Evolutionary conservation across 352 stramenopile species (phyloP).

Genomic region (Salisapilia sapeloensis): DNA sequence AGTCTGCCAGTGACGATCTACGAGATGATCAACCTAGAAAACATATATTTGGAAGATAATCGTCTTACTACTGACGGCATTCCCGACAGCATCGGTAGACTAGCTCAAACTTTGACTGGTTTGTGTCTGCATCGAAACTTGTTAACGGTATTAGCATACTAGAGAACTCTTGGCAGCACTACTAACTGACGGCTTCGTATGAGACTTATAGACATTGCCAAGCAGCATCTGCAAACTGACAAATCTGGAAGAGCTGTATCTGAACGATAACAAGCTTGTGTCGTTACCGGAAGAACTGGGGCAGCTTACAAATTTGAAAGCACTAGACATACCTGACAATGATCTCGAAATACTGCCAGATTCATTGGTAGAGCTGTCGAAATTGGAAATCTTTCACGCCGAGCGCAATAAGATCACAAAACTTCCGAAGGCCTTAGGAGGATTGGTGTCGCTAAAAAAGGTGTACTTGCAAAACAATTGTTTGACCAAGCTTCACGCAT

Average conservation of each 20-base stretch:
- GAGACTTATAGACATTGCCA: constrained; percentile 27
- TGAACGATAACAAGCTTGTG: constrained; percentile 61
- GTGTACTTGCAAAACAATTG: constrained; percentile 77
- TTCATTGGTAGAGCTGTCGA: constrained; percentile 43
- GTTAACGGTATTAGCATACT: constrained; percentile 52
- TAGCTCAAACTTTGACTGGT: constrained; percentile 26
- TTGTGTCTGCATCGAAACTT: constrained; percentile 73
- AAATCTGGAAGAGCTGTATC: constrained; percentile 69
- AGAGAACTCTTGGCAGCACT: neutral
- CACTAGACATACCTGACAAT: constrained; percentile 66
- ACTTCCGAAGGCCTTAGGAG: constrained; percentile 62
- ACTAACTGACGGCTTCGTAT: neutral
- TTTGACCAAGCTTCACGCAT: constrained; percentile 62
- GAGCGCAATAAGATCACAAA: constrained; percentile 59
- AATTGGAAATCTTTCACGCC: constrained; percentile 67
- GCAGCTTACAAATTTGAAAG: constrained; percentile 45
- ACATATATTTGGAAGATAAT: constrained; percentile 79
- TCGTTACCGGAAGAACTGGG: constrained; percentile 56
- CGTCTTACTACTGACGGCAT: constrained; percentile 41
- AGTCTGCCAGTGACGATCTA: constrained; percentile 29
- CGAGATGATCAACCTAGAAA: constrained; percentile 46
- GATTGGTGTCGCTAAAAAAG: constrained; percentile 44
- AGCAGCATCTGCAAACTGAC: constrained; percentile 38
- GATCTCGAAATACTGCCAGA: constrained; percentile 36
- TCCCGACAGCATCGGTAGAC: constrained; percentile 21